Percentiles rank a stretch among this genome's conserved stretches.
Evolutionary conservation across 192 early-diverging fungal genomes (phyloP).

Genomic region (Phycomyces blakesleeanus): DNA sequence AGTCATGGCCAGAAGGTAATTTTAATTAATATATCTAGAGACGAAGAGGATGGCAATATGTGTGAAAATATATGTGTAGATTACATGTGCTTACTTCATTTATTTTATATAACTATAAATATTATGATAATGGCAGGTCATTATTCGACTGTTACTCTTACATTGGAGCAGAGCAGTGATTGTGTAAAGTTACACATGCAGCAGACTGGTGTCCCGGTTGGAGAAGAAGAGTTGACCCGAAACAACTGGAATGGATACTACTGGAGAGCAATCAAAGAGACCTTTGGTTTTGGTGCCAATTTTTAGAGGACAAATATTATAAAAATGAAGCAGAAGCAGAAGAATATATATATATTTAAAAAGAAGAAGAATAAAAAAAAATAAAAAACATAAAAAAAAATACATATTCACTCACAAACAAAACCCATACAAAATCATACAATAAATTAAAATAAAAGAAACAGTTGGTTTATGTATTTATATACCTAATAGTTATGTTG

Average conservation of each 20-base stretch:
- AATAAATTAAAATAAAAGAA: too few species aligned
- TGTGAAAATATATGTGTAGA: too few species aligned
- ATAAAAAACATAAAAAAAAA: too few species aligned
- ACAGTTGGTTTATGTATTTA: too few species aligned
- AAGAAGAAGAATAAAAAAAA: too few species aligned
- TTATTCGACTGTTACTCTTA: conserved; percentile 76
- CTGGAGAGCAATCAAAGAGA: conserved; percentile 88
- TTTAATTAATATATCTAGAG: too few species aligned
- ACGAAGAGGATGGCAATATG: too few species aligned
- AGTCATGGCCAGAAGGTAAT: conserved; percentile 72
- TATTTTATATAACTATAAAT: neutral
- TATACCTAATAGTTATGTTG: too few species aligned
- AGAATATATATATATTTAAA: neutral
- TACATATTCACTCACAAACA: too few species aligned
- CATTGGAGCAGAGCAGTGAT: conserved; percentile 67
- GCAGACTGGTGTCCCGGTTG: conserved; percentile 84
- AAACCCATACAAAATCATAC: too few species aligned
- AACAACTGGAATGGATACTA: conserved; percentile 91
- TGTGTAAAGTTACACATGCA: conserved; percentile 65
- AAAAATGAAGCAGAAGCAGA: neutral
- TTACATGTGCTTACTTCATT: too few species aligned
- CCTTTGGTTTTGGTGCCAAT: conserved; percentile 62
- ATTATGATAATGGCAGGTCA: too few species aligned
- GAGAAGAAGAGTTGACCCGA: conserved; percentile 77
- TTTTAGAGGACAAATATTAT: conserved; percentile 14